Evolutionary conservation across 2,329 filamentous ascomycete species (phyloP).

Genomic region (Boeremia exigua): DNA sequence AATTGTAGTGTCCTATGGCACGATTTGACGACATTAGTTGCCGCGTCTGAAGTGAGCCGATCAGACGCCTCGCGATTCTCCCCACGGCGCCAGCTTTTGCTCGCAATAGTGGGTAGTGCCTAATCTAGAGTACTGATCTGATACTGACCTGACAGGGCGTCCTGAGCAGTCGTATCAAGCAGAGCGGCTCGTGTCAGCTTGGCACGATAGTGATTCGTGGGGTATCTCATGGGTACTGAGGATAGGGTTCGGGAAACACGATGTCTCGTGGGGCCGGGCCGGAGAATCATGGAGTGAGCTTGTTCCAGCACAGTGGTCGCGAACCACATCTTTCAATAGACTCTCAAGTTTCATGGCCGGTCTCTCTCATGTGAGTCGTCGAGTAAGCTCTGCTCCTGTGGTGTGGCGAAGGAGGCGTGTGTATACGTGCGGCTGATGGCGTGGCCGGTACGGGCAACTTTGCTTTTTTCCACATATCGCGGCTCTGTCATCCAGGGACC

Average conservation of each 20-base stretch:
- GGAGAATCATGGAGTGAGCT: slow-evolving; percentile 2
- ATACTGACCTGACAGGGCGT: not conserved
- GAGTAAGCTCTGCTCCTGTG: not conserved
- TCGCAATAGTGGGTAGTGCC: not conserved
- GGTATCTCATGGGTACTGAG: not conserved
- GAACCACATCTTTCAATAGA: not conserved
- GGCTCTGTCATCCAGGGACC: not conserved
- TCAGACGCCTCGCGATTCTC: no score
- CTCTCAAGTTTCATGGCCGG: not conserved
- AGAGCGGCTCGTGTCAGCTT: not conserved
- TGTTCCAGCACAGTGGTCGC: not conserved
- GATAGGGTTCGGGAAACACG: not conserved
- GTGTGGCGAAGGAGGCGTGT: not conserved
- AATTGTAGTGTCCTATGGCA: no score
- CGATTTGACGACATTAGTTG: no score
- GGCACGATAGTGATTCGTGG: not conserved
- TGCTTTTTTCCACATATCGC: slow-evolving; percentile 9
- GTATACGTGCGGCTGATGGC: no score
- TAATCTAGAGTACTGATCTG: not conserved
- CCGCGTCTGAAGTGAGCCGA: no score
- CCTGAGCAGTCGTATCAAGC: not conserved
- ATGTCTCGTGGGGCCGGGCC: slow-evolving; percentile 5
- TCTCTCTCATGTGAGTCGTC: not conserved
- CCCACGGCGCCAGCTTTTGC: no score
- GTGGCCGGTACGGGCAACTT: not conserved